phyloP scores from a whole-genome alignment of 2,329 filamentous ascomycete genomes.

The Penicillium crustosum region DNA sequence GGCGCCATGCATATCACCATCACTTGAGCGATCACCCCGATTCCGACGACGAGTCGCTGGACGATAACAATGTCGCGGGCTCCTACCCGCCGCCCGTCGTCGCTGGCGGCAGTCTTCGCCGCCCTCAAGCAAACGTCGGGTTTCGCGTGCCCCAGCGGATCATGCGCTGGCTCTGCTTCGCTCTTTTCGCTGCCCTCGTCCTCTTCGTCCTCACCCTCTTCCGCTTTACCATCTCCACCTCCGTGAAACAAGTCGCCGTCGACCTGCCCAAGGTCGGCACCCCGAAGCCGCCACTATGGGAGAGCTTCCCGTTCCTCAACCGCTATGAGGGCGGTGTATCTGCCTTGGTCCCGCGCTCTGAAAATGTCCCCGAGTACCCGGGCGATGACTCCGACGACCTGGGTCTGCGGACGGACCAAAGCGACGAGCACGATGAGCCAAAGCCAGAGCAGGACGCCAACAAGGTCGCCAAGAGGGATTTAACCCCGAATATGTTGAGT shows the following conservation, averaged over 20 bases:
- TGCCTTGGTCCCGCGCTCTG: slow-evolving; percentile 62
- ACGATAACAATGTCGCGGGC: slow-evolving; percentile 30
- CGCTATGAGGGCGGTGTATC: slow-evolving; percentile 88
- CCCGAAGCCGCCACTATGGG: slow-evolving; percentile 69
- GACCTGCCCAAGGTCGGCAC: slow-evolving; percentile 59
- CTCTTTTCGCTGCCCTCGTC: slow-evolving; percentile 66
- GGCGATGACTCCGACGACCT: slow-evolving; percentile 59
- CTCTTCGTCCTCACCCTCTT: slow-evolving; percentile 76
- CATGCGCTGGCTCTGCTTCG: slow-evolving; percentile 74
- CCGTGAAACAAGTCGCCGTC: slow-evolving; percentile 30
- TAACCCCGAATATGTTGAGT: slow-evolving; percentile 45
- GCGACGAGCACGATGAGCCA: slow-evolving; percentile 11
- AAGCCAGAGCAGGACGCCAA: slow-evolving; percentile 25
- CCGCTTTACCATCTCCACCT: slow-evolving; percentile 62
- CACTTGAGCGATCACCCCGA: slow-evolving; percentile 26
- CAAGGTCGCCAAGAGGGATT: slow-evolving; percentile 22
- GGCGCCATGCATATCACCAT: slow-evolving; percentile 23
- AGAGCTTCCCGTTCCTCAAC: slow-evolving; percentile 78
- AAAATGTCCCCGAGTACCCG: slow-evolving; percentile 82
- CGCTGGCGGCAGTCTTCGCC: slow-evolving; percentile 34
- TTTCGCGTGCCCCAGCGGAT: slow-evolving; percentile 71
- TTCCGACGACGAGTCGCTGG: slow-evolving; percentile 24
- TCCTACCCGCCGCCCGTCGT: slow-evolving; percentile 50
- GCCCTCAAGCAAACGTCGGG: slow-evolving; percentile 36
- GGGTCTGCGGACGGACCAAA: slow-evolving; percentile 41